Evolutionary conservation across 192 early-diverging fungal genomes (phyloP), one percentile per base, ranked within the genome.

Genomic region (Coemansia sp.): DNA sequence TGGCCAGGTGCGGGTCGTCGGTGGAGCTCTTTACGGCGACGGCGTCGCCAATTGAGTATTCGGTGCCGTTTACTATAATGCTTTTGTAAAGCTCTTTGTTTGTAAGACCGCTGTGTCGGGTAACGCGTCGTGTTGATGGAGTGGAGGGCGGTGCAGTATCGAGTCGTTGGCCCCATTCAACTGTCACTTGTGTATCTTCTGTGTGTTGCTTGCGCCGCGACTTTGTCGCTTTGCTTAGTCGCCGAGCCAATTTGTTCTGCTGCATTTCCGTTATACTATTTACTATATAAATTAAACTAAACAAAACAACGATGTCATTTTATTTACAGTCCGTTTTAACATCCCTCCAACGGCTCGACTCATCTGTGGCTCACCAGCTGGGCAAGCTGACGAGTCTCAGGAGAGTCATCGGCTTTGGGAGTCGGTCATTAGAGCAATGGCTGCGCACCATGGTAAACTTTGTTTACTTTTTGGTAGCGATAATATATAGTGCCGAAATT

Each of bases 51-150:
- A 82, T 58, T 21, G 29, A 41, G 51, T 84, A 85, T 39, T 78
- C 71, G 6, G 27, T 26, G 22, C 80, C 81, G 54, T 81, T 82
- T 8, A 85, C 82, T 5, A 78, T 12, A 0, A 82, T 71, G 57
- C 74, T 76, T 17, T 51, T 49, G 67, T 82, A 82, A 1, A 68
- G 22, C 25, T 65, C 38, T 41, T 80, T 84, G 69, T 87, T 87
- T 2, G 85, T 83, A 49, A 85, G 71, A 2, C 83, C 83, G 54
- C 81, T 85, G 35, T 76, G 80, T 21, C 86, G 83, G 12, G 86
- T 87, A 3, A 82, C 82, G 39, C 85, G 84, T 59, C 86, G 71
- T 31, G 71, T 23, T 9, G 67, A 50, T 3, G 59, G 61, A 0
- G 68, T 68, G 19, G 61, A 39, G 10, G 58, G 48, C 6, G 19